Percentiles rank a stretch among this genome's conserved stretches.
Evolutionary conservation across 129 eudicot genomes (phyloP).

Genomic region (Artemisia annua): DNA sequence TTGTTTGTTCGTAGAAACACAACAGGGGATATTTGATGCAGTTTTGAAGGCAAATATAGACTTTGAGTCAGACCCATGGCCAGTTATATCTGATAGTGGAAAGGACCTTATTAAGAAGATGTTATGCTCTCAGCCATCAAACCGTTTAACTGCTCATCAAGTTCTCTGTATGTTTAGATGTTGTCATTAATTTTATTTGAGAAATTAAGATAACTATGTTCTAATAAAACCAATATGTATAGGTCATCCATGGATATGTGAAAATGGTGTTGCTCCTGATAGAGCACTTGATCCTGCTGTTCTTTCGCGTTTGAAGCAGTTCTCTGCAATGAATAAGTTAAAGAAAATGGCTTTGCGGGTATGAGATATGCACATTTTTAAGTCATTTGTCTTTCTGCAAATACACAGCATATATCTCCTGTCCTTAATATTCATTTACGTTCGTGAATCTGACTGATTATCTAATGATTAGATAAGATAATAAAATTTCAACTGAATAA

Average conservation of each 20-base stretch:
- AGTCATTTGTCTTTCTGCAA: not conserved
- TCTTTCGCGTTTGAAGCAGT: slow-evolving; percentile 92
- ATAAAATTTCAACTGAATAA: not conserved
- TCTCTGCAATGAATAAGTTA: slow-evolving; percentile 95
- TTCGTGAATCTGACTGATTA: not conserved
- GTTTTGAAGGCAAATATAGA: slow-evolving; percentile 87
- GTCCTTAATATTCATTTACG: not conserved
- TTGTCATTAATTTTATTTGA: not conserved
- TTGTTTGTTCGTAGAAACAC: slow-evolving; percentile 60
- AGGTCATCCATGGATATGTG: slow-evolving; percentile 69
- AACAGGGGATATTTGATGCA: slow-evolving; percentile 96
- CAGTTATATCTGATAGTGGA: slow-evolving; percentile 78
- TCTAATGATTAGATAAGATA: no score
- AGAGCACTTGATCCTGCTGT: slow-evolving; percentile 93
- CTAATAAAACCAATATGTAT: not conserved
- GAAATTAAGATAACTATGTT: slow-evolving; percentile 5
- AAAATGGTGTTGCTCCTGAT: slow-evolving; percentile 98
- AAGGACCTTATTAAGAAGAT: slow-evolving; percentile 85
- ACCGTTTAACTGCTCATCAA: slow-evolving; percentile 91
- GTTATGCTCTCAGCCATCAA: slow-evolving; percentile 69
- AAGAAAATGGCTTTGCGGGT: slow-evolving; percentile 99
- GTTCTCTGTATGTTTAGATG: slow-evolving; percentile 63
- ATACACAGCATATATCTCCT: not conserved
- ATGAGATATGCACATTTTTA: slow-evolving; percentile 16
- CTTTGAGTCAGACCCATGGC: slow-evolving; percentile 98